These are phyloP conservation scores for Glutinoglossum americanum DNA, from an alignment of 495 filamentous ascomycete species.

Conservation along the genomic window DNA sequence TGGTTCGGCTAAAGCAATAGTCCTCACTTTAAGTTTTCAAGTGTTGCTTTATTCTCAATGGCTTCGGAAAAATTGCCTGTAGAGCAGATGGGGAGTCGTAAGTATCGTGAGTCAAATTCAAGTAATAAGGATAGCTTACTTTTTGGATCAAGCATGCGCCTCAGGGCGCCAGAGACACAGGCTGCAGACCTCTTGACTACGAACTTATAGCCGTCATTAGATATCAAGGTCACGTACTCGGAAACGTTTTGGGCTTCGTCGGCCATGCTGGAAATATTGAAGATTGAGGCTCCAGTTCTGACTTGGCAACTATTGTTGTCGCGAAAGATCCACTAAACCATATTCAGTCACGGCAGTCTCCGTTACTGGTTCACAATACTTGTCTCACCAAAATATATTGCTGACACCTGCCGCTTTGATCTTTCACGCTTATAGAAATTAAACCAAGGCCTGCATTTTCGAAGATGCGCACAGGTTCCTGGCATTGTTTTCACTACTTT, in stretches of 20 bases:
- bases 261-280: neutral
- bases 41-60: constrained; percentile 35
- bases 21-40: constrained; percentile 52
- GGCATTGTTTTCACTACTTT: too few species aligned
- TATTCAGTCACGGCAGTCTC: too few species aligned
- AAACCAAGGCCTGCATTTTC: too few species aligned
- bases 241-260: neutral
- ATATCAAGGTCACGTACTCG: constrained; percentile 72
- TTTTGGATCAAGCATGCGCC: constrained; percentile 60
- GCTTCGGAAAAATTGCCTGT: constrained; percentile 54
- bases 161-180: constrained; percentile 53
- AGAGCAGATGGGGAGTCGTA: neutral
- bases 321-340: too few species aligned
- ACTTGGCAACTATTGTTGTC: neutral
- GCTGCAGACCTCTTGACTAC: constrained; percentile 60
- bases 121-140: constrained; percentile 27
- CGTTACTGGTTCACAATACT: too few species aligned
- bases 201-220: constrained; percentile 74
- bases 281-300: neutral
- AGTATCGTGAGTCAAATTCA: neutral
- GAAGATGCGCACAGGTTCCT: too few species aligned
- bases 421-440: too few species aligned
- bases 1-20: neutral
- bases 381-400: too few species aligned
- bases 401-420: too few species aligned